Evolutionary conservation across 1,284 basidiomycete genomes (phyloP).

Genomic region (Entoloma clypeatum): DNA sequence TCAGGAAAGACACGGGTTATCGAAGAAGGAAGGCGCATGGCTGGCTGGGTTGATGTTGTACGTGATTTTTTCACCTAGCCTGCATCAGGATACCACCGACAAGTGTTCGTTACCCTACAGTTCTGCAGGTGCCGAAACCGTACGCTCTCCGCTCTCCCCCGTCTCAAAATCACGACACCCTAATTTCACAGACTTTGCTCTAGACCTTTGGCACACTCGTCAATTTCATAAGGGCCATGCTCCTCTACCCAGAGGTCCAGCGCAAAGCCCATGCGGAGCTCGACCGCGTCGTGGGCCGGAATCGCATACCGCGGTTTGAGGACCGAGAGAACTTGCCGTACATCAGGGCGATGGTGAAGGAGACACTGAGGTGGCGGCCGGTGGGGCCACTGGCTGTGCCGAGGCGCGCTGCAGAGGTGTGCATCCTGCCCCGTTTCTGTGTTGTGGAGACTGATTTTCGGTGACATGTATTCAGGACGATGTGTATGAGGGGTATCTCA

Average conservation of each 20-base stretch:
- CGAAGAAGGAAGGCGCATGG: neutral
- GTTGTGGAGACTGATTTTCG: neutral
- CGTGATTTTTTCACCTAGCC: too few species aligned
- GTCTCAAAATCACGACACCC: too few species aligned
- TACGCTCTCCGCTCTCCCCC: too few species aligned
- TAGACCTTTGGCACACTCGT: too few species aligned
- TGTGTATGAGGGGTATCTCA: slow-evolving; percentile 29
- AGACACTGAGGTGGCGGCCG: slow-evolving; percentile 29
- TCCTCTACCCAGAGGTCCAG: slow-evolving; percentile 27
- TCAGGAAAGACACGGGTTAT: neutral
- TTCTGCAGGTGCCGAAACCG: too few species aligned
- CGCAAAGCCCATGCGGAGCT: slow-evolving; percentile 27
- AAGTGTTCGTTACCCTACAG: too few species aligned
- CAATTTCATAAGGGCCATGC: slow-evolving; percentile 19
- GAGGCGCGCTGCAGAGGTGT: neutral
- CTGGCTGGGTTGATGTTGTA: neutral
- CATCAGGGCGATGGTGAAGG: slow-evolving; percentile 28
- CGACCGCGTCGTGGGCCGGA: slow-evolving; percentile 25
- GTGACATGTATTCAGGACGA: slow-evolving; percentile 24
- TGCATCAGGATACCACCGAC: too few species aligned
- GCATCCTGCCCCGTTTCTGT: too few species aligned
- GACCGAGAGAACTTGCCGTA: slow-evolving; percentile 29
- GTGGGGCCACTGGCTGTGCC: slow-evolving; percentile 21
- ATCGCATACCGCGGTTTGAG: slow-evolving; percentile 26
- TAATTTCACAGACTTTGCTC: neutral